Conservation (phyloP, 768 basidiomycete genomes). For the Scleroderma bovista region DNA sequence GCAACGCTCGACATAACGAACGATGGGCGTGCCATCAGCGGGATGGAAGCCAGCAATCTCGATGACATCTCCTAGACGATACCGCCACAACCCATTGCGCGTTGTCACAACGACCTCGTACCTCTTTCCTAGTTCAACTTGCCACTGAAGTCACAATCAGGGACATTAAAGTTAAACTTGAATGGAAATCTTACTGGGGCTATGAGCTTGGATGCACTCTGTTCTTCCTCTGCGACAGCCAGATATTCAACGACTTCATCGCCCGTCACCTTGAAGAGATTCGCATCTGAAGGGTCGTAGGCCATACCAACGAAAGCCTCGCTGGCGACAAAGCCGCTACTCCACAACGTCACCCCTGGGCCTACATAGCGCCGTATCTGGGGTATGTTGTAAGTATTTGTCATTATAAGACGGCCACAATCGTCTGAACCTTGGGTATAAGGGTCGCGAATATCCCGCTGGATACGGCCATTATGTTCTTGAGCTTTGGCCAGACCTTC, state of each 20-base stretch:
- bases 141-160: slow-evolving; percentile 10
- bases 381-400: background rate
- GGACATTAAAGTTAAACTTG: background rate
- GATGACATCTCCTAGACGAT: slow-evolving; percentile 18
- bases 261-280: slow-evolving; percentile 11
- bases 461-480: slow-evolving; percentile 11
- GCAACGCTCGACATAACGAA: slow-evolving; percentile 16
- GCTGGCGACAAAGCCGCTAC: slow-evolving; percentile 13
- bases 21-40: slow-evolving; percentile 13
- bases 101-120: slow-evolving; percentile 18
- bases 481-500: slow-evolving; percentile 9
- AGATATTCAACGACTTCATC: slow-evolving; percentile 18
- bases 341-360: slow-evolving; percentile 9
- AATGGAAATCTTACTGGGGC: slow-evolving; percentile 7
- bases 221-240: slow-evolving; percentile 8
- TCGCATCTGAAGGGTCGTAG: slow-evolving; percentile 5
- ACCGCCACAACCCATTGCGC: slow-evolving; percentile 19
- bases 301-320: slow-evolving; percentile 12
- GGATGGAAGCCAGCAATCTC: slow-evolving; percentile 15
- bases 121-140: slow-evolving; percentile 8
- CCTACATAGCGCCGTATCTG: slow-evolving; percentile 13
- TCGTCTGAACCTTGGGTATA: slow-evolving; percentile 10
- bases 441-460: slow-evolving; percentile 13
- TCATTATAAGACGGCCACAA: background rate
- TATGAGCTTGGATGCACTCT: slow-evolving; percentile 6